phyloP scores from a whole-genome alignment of 306 rosid genomes.

The Cicer cuneatum region DNA sequence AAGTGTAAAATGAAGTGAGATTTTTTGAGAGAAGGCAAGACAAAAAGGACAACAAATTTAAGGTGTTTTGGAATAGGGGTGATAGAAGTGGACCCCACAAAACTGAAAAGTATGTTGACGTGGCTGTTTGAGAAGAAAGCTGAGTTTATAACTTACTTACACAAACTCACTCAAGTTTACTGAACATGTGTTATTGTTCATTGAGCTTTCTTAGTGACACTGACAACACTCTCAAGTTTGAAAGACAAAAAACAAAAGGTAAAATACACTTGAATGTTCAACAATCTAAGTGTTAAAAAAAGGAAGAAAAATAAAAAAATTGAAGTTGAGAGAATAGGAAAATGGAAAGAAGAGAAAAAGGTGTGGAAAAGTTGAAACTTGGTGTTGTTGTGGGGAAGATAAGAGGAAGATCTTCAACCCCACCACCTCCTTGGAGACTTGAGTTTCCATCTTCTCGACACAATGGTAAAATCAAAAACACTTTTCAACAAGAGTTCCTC shows the following conservation, averaged over 20 bases:
- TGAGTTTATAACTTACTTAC: constrained; percentile 14
- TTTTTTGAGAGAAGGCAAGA: constrained; percentile 26
- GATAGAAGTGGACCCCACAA: constrained; percentile 16
- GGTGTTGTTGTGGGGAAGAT: constrained; percentile 53
- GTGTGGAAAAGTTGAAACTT: constrained; percentile 53
- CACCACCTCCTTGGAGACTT: constrained; percentile 82
- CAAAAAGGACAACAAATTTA: constrained; percentile 36
- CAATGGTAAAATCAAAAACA: not conserved
- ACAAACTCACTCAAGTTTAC: constrained; percentile 20
- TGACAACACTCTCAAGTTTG: no score
- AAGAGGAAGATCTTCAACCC: constrained; percentile 62
- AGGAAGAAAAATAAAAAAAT: constrained; percentile 23
- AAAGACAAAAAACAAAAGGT: no score
- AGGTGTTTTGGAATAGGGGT: constrained; percentile 40
- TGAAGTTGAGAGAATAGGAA: constrained; percentile 14
- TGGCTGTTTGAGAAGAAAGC: constrained; percentile 41
- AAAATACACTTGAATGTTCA: constrained; percentile 6
- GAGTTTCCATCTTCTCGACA: constrained; percentile 46
- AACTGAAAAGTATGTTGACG: constrained; percentile 40
- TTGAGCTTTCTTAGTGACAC: constrained; percentile 6
- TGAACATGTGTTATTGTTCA: constrained; percentile 24
- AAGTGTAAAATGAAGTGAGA: no score
- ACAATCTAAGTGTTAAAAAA: not conserved
- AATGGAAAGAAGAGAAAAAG: constrained; percentile 35
- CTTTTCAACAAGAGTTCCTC: constrained; percentile 56